Base-by-base conservation (phyloP, 306 rosid genomes). In the Cercis canadensis region DNA sequence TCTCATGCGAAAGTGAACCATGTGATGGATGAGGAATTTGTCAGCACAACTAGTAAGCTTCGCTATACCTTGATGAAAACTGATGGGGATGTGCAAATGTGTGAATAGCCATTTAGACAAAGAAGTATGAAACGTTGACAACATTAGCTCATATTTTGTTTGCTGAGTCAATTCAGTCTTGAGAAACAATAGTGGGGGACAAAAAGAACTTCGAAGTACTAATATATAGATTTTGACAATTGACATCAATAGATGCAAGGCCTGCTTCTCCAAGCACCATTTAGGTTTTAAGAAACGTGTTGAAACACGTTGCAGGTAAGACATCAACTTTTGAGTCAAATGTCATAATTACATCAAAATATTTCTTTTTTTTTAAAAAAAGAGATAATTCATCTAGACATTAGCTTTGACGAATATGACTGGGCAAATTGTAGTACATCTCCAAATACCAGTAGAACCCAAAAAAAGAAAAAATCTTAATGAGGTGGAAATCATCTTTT, bases 221-320 rank as follows among this genome's bases (percentile, higher is more conserved):
- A 53, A 40, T 49, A 53, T 16, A 53, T 2, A 16, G 39, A 73
- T 40, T 17, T 9, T 1, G 2, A 9, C 43, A 37, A 9, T 9
- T 6, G 10, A 37, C 7, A 9, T 37, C 5, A 37, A 37, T 9
- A 5, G 10, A 37, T 6, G 58, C 9, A 51, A 39, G 24, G 61
- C 33, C 11, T 40, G 15, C 29, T 52, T 8, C 40, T 12, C 13
- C 43, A 64, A 64, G 31, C 17, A 46, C 36, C 10, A 46, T 13
- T 45, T 47, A 57, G 41, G 16, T 63, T 39, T 19, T 18, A 62
- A 29, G 63, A 58, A 61, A 14, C 40, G 56, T 24, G 4, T 46
- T 44, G 39, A 10, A 39, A 47, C 29, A 24, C 3, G 29, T 24
- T 24, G 29, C 29, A 24, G 29, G 29, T 29, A 33, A 53, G 17